phyloP scores from a whole-genome alignment of 441 rosid species.

The Arabidopsis lyrata region DNA sequence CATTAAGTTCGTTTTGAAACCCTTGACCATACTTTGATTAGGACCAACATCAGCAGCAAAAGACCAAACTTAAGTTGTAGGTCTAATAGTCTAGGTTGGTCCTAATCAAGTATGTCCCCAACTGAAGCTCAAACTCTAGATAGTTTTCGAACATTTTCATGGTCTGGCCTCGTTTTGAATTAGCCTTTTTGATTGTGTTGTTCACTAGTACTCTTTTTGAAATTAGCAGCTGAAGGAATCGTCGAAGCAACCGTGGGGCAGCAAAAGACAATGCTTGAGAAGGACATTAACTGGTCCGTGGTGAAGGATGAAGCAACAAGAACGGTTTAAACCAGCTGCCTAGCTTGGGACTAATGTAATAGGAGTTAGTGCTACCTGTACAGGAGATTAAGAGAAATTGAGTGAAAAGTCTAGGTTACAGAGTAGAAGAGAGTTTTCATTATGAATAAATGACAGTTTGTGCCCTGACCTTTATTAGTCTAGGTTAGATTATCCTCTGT shows the following conservation, averaged over 20 bases:
- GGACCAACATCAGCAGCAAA: conserved; percentile 4
- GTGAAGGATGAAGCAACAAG: conserved; percentile 48
- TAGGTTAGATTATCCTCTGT: conserved; percentile 32
- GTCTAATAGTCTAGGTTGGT: conserved; percentile 4
- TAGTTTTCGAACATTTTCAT: not conserved
- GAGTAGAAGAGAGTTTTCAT: conserved; percentile 38
- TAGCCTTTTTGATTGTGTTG: conserved; percentile 20
- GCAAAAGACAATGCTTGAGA: conserved; percentile 63
- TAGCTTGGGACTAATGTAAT: conserved; percentile 30
- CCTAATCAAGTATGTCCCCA: not conserved
- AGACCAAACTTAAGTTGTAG: not conserved
- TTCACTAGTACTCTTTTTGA: conserved; percentile 18
- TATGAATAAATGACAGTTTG: conserved; percentile 34
- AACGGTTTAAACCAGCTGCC: conserved; percentile 23
- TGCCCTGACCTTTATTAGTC: conserved; percentile 25
- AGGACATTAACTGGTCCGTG: conserved; percentile 80
- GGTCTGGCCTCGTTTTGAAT: not conserved
- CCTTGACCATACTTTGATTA: not conserved
- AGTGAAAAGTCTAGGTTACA: conserved; percentile 39
- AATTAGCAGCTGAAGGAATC: conserved; percentile 54
- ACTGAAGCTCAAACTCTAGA: not conserved
- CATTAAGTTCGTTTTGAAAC: not conserved
- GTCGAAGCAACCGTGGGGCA: conserved; percentile 51
- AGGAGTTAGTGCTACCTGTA: conserved; percentile 45
- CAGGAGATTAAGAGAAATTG: conserved; percentile 35